These are phyloP conservation scores for Stagonosporopsis chrysanthemi DNA, from an alignment of 2,329 filamentous ascomycete species.

Conservation along the genomic window DNA sequence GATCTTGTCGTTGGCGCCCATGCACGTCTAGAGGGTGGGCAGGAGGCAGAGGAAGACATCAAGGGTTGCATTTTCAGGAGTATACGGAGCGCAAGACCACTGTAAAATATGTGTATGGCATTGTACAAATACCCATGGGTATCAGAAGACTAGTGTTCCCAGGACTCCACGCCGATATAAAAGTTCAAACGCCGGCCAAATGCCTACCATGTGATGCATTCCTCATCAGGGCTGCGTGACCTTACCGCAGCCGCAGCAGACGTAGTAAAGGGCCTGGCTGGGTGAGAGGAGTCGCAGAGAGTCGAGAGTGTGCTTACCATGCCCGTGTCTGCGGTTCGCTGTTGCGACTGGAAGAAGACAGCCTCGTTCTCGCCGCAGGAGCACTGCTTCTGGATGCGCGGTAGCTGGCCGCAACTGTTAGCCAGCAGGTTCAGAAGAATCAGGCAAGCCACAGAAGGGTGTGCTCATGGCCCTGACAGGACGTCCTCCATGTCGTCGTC, in stretches of 20 bases:
- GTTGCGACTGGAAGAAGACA: constrained; percentile 98
- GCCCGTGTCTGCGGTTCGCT: constrained; percentile 94
- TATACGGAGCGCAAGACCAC: constrained; percentile 26
- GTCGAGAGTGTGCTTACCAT: constrained; percentile 71
- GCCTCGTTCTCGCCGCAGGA: constrained; percentile 89
- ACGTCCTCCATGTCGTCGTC: constrained; percentile 43
- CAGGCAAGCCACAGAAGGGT: constrained; percentile 44
- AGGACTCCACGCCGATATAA: constrained; percentile 37
- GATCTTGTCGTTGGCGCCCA: constrained; percentile 92
- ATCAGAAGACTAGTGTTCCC: constrained; percentile 41
- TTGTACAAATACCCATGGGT: constrained; percentile 45
- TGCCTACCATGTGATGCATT: constrained; percentile 28
- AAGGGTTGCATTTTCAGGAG: constrained; percentile 31
- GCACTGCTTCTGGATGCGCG: constrained; percentile 85
- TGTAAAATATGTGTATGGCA: constrained; percentile 42
- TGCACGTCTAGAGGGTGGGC: constrained; percentile 66
- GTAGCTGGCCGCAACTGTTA: constrained; percentile 70
- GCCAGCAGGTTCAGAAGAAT: constrained; percentile 49
- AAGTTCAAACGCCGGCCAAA: constrained; percentile 43
- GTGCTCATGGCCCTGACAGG: constrained; percentile 44
- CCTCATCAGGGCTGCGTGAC: constrained; percentile 66
- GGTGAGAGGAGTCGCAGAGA: constrained; percentile 18
- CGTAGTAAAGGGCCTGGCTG: constrained; percentile 63
- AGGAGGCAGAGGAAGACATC: background rate
- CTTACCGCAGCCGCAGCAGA: constrained; percentile 92